These are phyloP conservation scores for Hymenotorrendiella dingleyae DNA, from an alignment of 2,329 filamentous ascomycete genomes.

Conservation along the genomic window DNA sequence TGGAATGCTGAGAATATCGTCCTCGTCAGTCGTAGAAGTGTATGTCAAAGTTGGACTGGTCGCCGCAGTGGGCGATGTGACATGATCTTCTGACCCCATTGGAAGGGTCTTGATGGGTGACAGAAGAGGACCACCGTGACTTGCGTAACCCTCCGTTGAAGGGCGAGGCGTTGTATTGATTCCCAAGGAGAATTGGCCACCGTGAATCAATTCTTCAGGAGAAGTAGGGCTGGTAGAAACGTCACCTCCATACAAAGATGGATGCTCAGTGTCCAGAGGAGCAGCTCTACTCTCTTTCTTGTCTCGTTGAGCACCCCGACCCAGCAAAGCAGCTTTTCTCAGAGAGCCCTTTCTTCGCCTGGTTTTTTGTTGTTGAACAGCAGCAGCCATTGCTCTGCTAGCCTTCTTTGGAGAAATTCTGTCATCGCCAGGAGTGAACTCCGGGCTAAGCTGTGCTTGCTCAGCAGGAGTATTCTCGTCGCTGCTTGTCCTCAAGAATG, in stretches of 20 bases:
- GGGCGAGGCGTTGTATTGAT: constrained; percentile 42
- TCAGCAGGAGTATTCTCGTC: constrained; percentile 28
- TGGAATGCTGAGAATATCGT: constrained; percentile 65
- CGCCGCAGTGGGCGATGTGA: constrained; percentile 31
- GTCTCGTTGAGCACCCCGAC: constrained; percentile 61
- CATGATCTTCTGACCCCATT: constrained; percentile 24
- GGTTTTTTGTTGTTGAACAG: constrained; percentile 43
- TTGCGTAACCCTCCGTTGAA: constrained; percentile 42
- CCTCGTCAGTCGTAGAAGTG: constrained; percentile 77
- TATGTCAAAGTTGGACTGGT: constrained; percentile 54
- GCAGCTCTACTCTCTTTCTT: constrained; percentile 43
- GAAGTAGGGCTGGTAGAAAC: constrained; percentile 18
- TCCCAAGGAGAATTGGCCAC: constrained; percentile 38
- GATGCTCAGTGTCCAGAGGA: constrained; percentile 29
- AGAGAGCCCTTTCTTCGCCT: constrained; percentile 77
- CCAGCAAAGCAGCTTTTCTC: constrained; percentile 78
- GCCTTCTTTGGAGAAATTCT: constrained; percentile 25
- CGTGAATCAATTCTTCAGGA: constrained; percentile 19
- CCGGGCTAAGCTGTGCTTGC: constrained; percentile 24
- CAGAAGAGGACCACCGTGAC: constrained; percentile 26
- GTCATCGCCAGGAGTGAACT: constrained; percentile 27
- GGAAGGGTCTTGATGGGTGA: constrained; percentile 28
- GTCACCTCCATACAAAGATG: constrained; percentile 16
- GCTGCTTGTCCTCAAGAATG: constrained; percentile 54
- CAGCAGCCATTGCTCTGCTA: constrained; percentile 30